Base-by-base conservation (phyloP, 371 early-diverging fungal species). In the Caulochytrium protostelioides region DNA sequence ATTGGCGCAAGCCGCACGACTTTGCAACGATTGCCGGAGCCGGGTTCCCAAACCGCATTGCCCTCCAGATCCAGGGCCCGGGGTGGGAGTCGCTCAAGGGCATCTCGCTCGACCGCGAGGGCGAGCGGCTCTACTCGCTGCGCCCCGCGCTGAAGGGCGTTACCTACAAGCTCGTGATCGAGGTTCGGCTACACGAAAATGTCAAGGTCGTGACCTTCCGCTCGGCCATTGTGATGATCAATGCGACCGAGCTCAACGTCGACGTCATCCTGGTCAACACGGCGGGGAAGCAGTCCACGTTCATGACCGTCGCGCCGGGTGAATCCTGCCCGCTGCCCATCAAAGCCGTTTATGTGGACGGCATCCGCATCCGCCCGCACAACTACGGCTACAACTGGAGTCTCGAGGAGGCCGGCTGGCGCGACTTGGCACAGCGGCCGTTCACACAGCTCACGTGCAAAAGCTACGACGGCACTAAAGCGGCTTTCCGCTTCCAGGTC, bases 171-270 rank as follows among this genome's bases (percentile, higher is more conserved):
- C 52, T 95, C 13, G 79, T 85, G 0, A 74, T 83, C 38, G 83
- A 92, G 22, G 77, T 91, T 32, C 65, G 69, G 24, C 61, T 91
- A 30, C 60, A 72, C 16, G 68, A 82, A 32, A 79, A 83, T 37
- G 70, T 85, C 42, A 95, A 95, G 59, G 54, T 76, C 22, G 90
- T 95, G 1, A 84, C 83, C 0, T 75, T 95, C 47, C 74, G 89
- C 25, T 87, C 90, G 0, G 55, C 83, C 0, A 52, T 84, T 14
- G 65, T 76, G 4, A 54, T 90, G 6, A 72, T 74, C 29, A 95
- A 95, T 52, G 54, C 56, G 10, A 85, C 90, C 0, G 49, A 68
- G 6, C 40, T 84, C 15, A 64, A 76, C 0, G 53, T 95, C 15
- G 87, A 92, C 34, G 52, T 89, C 0, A 69, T 73, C 12, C 60